Percentiles rank a stretch among this genome's conserved stretches.
Conservation (phyloP, 768 basidiomycete species). For the Xerocomellus dryophilus region DNA sequence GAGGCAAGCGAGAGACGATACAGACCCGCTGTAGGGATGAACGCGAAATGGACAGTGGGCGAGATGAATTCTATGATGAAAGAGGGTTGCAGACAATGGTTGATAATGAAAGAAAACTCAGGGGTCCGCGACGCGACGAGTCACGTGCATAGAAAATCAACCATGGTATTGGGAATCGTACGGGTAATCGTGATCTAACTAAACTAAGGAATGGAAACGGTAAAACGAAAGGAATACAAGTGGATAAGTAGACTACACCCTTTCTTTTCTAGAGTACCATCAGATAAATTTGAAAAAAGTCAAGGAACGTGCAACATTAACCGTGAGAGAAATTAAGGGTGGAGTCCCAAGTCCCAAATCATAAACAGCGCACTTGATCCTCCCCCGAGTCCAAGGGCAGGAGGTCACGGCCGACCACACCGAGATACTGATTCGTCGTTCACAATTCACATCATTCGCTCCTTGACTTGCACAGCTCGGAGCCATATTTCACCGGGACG, state of each 20-base stretch:
- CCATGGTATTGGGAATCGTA: background rate
- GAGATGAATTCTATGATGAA: background rate
- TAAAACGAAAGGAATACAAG: slow-evolving; percentile 19
- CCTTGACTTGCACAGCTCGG: slow-evolving; percentile 61
- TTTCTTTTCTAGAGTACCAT: slow-evolving; percentile 11
- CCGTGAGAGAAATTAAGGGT: slow-evolving; percentile 5
- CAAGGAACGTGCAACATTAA: background rate
- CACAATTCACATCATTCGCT: slow-evolving; percentile 46
- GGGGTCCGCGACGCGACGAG: slow-evolving; percentile 13
- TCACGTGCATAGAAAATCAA: slow-evolving; percentile 31
- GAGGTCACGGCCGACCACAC: background rate
- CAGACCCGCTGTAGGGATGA: slow-evolving; percentile 30
- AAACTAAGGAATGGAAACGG: slow-evolving; percentile 9
- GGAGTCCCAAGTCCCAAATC: slow-evolving; percentile 5
- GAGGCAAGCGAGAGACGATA: background rate
- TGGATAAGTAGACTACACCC: slow-evolving; percentile 19
- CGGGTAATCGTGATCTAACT: slow-evolving; percentile 2
- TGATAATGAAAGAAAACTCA: background rate
- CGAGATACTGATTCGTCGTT: background rate
- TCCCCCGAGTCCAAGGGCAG: background rate
- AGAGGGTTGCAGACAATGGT: background rate
- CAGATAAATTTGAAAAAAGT: background rate
- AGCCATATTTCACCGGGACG: slow-evolving; percentile 30
- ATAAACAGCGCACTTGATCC: background rate
- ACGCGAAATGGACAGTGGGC: background rate